These are phyloP conservation scores for Neurospora sp. DNA, from an alignment of 495 filamentous ascomycete species.

Conservation along the genomic window DNA sequence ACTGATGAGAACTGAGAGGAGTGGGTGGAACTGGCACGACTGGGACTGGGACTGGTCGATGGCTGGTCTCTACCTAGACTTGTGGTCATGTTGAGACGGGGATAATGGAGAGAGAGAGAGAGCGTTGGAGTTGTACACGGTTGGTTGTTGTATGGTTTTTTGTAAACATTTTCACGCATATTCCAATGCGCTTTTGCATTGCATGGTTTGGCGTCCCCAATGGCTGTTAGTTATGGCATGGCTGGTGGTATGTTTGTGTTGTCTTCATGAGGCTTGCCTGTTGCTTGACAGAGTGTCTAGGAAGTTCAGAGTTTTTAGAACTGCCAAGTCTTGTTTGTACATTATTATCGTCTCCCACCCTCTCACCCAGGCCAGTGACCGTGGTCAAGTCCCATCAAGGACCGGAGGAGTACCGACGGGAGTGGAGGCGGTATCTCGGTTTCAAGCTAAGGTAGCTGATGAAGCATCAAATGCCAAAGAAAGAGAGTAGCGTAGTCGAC, in stretches of 20 bases:
- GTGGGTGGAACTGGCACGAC: background rate
- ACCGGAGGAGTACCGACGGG: background rate
- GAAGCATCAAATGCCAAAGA: background rate
- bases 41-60: too few relatives aligned
- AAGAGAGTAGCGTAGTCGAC: background rate
- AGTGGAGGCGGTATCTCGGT: background rate
- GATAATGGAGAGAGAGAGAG: background rate
- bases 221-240: background rate
- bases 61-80: background rate
- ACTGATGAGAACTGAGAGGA: background rate
- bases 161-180: background rate
- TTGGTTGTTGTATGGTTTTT: background rate
- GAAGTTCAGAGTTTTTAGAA: background rate
- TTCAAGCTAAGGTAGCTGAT: background rate
- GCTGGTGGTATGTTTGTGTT: background rate
- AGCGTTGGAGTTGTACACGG: background rate
- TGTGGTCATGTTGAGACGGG: background rate
- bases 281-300: background rate
- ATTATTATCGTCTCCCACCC: background rate
- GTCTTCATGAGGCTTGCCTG: background rate
- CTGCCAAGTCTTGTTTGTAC: background rate
- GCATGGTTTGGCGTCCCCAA: background rate
- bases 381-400: background rate
- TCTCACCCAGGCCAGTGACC: too few relatives aligned
- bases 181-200: background rate